These are phyloP conservation scores for Gaeumannomyces sp. DNA, from an alignment of 2,329 filamentous ascomycete genomes.

Conservation along the genomic window DNA sequence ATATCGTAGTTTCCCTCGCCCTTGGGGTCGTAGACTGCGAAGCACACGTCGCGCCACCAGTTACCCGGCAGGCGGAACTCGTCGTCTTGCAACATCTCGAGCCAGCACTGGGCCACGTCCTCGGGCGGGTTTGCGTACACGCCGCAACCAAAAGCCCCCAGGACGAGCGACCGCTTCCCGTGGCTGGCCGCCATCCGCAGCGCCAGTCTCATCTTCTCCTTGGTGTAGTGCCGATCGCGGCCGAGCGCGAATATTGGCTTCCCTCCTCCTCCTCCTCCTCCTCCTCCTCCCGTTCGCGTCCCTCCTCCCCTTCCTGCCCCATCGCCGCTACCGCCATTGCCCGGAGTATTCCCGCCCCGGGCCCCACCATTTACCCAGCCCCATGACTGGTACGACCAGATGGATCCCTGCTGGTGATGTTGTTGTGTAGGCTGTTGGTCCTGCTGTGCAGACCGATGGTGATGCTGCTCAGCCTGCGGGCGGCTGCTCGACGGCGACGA, in stretches of 20 bases:
- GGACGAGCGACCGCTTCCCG: slow-evolving; percentile 52
- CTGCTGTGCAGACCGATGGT: neutral
- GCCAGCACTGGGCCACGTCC: slow-evolving; percentile 58
- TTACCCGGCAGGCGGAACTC: slow-evolving; percentile 51
- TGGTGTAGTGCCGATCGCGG: slow-evolving; percentile 46
- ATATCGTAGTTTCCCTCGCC: slow-evolving; percentile 43
- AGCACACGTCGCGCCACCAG: slow-evolving; percentile 58
- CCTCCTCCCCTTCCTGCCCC: no score
- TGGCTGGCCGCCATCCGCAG: slow-evolving; percentile 53
- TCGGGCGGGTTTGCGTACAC: slow-evolving; percentile 56
- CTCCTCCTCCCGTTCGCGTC: neutral
- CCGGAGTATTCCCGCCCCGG: neutral
- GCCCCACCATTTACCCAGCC: neutral
- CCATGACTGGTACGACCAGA: neutral
- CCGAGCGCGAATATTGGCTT: slow-evolving; percentile 31
- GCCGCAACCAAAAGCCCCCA: slow-evolving; percentile 66
- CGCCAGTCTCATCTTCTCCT: slow-evolving; percentile 56
- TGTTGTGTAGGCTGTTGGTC: neutral
- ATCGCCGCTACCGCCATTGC: neutral
- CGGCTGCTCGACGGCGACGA: neutral
- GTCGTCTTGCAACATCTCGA: slow-evolving; percentile 50
- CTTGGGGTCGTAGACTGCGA: slow-evolving; percentile 50
- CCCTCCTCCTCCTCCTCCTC: slow-evolving; percentile 6
- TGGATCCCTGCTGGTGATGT: no score
- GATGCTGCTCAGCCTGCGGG: neutral